phyloP scores from a whole-genome alignment of 2,329 filamentous ascomycete species.

The Calonectria pteridis region DNA sequence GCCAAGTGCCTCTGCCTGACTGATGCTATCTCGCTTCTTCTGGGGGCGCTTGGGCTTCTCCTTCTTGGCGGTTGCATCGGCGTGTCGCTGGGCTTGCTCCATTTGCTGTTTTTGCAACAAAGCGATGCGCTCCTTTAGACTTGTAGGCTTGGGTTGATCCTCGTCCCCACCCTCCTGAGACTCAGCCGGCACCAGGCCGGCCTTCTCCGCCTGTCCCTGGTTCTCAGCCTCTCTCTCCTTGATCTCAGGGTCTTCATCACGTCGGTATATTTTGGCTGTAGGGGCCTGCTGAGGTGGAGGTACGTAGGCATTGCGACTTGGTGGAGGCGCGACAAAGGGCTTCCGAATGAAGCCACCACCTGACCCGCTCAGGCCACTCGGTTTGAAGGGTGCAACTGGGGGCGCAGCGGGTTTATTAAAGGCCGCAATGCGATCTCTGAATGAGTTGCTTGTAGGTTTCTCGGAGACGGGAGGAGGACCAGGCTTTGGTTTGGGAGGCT shows the following conservation, averaged over 20 bases:
- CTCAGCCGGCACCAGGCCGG: constrained; percentile 67
- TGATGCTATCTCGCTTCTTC: constrained; percentile 72
- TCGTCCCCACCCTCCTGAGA: constrained; percentile 70
- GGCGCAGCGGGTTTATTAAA: constrained; percentile 93
- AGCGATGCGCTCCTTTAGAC: constrained; percentile 94
- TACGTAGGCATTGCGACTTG: constrained; percentile 91
- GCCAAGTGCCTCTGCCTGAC: constrained; percentile 46
- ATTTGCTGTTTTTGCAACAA: constrained; percentile 93
- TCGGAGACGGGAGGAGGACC: constrained; percentile 77
- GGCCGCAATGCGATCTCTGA: constrained; percentile 95
- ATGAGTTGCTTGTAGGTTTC: constrained; percentile 82
- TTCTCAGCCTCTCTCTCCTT: constrained; percentile 75
- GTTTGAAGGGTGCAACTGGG: constrained; percentile 91
- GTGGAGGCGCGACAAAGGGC: constrained; percentile 94
- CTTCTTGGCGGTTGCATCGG: constrained; percentile 82
- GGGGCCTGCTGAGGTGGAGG: constrained; percentile 79
- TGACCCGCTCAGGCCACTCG: constrained; percentile 69
- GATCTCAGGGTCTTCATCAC: constrained; percentile 87
- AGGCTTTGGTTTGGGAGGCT: constrained; percentile 54
- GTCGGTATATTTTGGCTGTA: constrained; percentile 81
- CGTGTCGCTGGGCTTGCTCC: constrained; percentile 87
- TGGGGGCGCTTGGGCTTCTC: constrained; percentile 85
- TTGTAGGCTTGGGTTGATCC: constrained; percentile 91
- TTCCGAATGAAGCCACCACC: constrained; percentile 89
- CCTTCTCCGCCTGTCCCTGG: constrained; percentile 75